phyloP scores from a whole-genome alignment of 371 early-diverging fungal genomes.

The Mortierella sp. region DNA sequence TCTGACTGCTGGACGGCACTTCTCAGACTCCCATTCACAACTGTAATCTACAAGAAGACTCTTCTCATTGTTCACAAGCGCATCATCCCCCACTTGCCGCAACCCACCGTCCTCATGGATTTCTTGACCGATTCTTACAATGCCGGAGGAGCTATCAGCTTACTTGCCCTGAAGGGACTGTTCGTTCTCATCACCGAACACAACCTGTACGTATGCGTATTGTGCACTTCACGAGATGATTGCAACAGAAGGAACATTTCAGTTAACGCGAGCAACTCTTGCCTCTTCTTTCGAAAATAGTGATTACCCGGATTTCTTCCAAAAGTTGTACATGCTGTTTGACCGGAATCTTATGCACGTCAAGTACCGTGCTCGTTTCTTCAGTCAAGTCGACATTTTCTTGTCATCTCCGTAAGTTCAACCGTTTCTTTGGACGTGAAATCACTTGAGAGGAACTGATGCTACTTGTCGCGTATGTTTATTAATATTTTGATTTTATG shows the following conservation, averaged over 20 bases:
- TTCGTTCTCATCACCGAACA: slow-evolving; percentile 92
- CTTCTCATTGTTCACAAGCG: slow-evolving; percentile 87
- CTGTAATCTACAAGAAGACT: slow-evolving; percentile 82
- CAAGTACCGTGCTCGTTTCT: slow-evolving; percentile 94
- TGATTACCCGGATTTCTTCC: slow-evolving; percentile 97
- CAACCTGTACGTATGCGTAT: slow-evolving; percentile 76
- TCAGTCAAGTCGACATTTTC: slow-evolving; percentile 89
- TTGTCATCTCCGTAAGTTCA: slow-evolving; percentile 83
- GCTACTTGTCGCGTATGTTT: background rate
- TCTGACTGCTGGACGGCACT: slow-evolving; percentile 86
- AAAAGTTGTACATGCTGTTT: slow-evolving; percentile 90
- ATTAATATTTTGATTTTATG: background rate
- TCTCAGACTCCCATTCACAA: slow-evolving; percentile 78
- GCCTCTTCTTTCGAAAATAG: slow-evolving; percentile 43
- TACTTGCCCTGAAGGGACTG: slow-evolving; percentile 93
- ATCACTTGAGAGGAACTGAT: background rate
- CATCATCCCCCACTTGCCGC: slow-evolving; percentile 85
- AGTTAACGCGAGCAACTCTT: background rate
- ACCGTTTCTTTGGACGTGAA: background rate
- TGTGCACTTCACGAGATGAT: background rate
- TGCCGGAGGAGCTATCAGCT: slow-evolving; percentile 86
- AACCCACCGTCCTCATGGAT: slow-evolving; percentile 88
- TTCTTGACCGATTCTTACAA: slow-evolving; percentile 93
- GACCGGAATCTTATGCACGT: slow-evolving; percentile 90
- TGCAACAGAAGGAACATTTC: background rate